Evolutionary conservation across 169 alveolate genomes (phyloP).

Genomic region (Blepharisma undulans): DNA sequence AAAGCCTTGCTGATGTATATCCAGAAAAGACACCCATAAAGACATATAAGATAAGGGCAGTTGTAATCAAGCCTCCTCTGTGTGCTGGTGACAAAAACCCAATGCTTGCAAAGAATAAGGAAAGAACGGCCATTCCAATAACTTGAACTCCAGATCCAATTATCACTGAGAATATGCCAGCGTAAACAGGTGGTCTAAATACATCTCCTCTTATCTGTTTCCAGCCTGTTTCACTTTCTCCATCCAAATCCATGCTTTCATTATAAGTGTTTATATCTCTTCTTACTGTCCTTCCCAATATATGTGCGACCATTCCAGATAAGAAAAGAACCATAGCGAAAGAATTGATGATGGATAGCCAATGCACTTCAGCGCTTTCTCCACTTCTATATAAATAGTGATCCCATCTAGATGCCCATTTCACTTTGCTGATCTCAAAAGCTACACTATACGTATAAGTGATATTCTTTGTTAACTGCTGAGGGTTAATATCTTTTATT

Average conservation of each 20-base stretch:
- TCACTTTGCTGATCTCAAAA: slow-evolving; percentile 68
- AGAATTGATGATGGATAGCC: slow-evolving; percentile 88
- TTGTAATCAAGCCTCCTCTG: slow-evolving; percentile 67
- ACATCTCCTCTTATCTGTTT: slow-evolving; percentile 91
- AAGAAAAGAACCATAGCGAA: slow-evolving; percentile 76
- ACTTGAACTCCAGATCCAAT: slow-evolving; percentile 89
- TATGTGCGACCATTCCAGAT: slow-evolving; percentile 81
- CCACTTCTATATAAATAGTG: slow-evolving; percentile 73
- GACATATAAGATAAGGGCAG: slow-evolving; percentile 83
- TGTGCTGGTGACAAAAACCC: slow-evolving; percentile 82
- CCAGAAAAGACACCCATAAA: slow-evolving; percentile 90
- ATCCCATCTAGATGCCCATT: slow-evolving; percentile 87
- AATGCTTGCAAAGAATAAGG: slow-evolving; percentile 76
- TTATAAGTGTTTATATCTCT: slow-evolving; percentile 87
- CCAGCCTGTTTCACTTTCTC: slow-evolving; percentile 89
- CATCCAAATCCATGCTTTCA: slow-evolving; percentile 60
- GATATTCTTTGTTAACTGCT: background rate
- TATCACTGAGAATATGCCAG: slow-evolving; percentile 77
- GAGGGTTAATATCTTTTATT: background rate
- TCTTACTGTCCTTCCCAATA: slow-evolving; percentile 82
- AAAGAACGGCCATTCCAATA: slow-evolving; percentile 73
- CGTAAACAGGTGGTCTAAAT: slow-evolving; percentile 86
- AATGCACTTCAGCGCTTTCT: slow-evolving; percentile 79
- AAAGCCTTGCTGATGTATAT: slow-evolving; percentile 78
- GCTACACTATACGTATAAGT: slow-evolving; percentile 83